Evolutionary conservation across 2,329 filamentous ascomycete genomes (phyloP).

Genomic region (Nothophaeocryptopus gaeumannii): DNA sequence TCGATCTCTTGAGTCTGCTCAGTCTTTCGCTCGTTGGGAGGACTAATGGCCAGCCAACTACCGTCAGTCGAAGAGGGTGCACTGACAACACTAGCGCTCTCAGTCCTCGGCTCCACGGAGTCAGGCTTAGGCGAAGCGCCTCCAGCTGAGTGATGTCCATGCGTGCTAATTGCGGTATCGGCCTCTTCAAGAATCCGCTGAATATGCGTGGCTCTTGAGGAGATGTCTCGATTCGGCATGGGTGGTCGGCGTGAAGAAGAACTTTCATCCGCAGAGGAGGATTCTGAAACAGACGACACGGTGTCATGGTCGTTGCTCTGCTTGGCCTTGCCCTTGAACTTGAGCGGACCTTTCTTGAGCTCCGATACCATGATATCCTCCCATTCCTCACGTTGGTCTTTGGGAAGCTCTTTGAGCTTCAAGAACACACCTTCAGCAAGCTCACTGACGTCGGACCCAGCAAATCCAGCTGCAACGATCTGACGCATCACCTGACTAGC

Average conservation of each 20-base stretch:
- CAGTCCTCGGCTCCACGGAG: slow-evolving; percentile 3
- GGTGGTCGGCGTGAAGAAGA: slow-evolving; percentile 36
- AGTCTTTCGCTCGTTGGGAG: slow-evolving; percentile 2
- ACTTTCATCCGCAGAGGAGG: slow-evolving; percentile 1
- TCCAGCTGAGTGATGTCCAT: slow-evolving; percentile 1
- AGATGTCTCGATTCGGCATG: slow-evolving; percentile 47
- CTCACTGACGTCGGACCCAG: slow-evolving; percentile 15
- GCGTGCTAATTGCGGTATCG: slow-evolving; percentile 14
- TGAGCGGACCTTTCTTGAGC: not conserved
- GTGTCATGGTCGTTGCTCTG: not conserved
- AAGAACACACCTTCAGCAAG: slow-evolving; percentile 25
- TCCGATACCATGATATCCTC: slow-evolving; percentile 25
- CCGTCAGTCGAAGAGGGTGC: slow-evolving; percentile 12
- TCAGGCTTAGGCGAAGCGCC: slow-evolving; percentile 3
- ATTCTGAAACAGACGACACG: not conserved
- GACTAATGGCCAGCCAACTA: slow-evolving; percentile 17
- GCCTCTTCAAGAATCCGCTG: slow-evolving; percentile 48
- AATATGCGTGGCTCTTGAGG: slow-evolving; percentile 48
- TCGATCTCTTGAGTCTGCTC: slow-evolving; percentile 4
- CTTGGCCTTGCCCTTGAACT: not conserved
- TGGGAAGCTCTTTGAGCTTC: slow-evolving; percentile 23
- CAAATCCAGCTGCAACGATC: slow-evolving; percentile 22
- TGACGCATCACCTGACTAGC: slow-evolving; percentile 22
- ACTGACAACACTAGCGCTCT: slow-evolving; percentile 13
- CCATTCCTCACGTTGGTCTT: slow-evolving; percentile 26